Conservation (phyloP, 2,329 filamentous ascomycete species). For the Fusarium graminum region DNA sequence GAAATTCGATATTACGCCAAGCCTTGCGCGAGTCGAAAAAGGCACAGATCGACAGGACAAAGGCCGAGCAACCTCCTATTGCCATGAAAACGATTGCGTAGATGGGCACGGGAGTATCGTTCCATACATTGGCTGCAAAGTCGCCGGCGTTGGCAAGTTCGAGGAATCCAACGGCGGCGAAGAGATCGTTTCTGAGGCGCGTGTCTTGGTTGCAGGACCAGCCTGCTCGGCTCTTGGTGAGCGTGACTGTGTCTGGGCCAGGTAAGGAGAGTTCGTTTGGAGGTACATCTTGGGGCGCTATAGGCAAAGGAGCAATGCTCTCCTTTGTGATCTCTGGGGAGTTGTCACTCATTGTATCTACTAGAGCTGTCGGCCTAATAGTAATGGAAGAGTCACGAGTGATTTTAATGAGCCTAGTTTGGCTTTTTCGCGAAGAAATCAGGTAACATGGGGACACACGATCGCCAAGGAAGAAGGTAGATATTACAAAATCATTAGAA, state of each 20-base stretch:
- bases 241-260: constrained; percentile 25
- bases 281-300: neutral
- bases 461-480: neutral
- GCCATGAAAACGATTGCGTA: constrained; percentile 66
- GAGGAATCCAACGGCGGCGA: constrained; percentile 60
- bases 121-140: constrained; percentile 71
- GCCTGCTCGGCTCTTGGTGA: constrained; percentile 22
- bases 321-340: constrained; percentile 7
- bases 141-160: constrained; percentile 69
- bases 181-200: constrained; percentile 50
- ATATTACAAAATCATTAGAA: neutral
- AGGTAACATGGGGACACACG: neutral
- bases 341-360: neutral
- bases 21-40: constrained; percentile 59
- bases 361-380: neutral
- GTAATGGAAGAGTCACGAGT: no score
- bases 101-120: constrained; percentile 62
- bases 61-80: constrained; percentile 62
- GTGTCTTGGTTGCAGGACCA: constrained; percentile 33
- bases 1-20: constrained; percentile 60
- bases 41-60: constrained; percentile 61
- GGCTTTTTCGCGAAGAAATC: neutral
- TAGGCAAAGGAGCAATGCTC: fast-evolving
- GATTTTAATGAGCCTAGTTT: neutral
- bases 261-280: constrained; percentile 12